Evolutionary conservation across 2,329 filamentous ascomycete genomes (phyloP).

Genomic region (Pestalotiopsis fici): DNA sequence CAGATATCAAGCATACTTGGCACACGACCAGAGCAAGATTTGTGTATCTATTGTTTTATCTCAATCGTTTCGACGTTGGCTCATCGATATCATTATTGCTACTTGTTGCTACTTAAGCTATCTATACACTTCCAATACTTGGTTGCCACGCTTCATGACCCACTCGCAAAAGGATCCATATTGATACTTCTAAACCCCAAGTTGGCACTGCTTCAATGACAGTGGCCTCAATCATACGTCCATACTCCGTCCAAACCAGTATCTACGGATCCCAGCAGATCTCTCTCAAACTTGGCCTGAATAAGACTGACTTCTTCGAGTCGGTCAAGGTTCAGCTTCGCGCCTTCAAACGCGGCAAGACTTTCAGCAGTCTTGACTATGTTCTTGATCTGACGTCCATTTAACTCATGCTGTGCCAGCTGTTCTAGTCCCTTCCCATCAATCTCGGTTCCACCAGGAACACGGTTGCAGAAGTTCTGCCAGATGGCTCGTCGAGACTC

Average conservation of each 20-base stretch:
- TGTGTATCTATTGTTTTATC: neutral
- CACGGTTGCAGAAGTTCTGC: conserved; percentile 43
- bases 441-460: conserved; percentile 21
- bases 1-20: too few species aligned
- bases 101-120: neutral
- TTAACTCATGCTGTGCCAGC: conserved; percentile 22
- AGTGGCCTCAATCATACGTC: neutral
- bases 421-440: conserved; percentile 17
- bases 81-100: neutral
- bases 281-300: conserved; percentile 32
- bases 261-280: conserved; percentile 13
- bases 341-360: conserved; percentile 30
- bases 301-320: conserved; percentile 29
- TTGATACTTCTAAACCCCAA: neutral
- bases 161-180: neutral
- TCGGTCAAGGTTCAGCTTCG: conserved; percentile 24
- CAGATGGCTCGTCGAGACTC: conserved; percentile 33
- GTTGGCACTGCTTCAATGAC: neutral
- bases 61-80: neutral
- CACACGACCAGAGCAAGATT: neutral
- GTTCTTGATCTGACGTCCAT: conserved; percentile 35
- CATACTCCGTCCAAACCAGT: neutral
- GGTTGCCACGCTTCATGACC: neutral
- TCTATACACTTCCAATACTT: neutral
- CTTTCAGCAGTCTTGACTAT: conserved; percentile 29